Base-by-base conservation (phyloP, 192 early-diverging fungal genomes). In the Coemansia sp. region DNA sequence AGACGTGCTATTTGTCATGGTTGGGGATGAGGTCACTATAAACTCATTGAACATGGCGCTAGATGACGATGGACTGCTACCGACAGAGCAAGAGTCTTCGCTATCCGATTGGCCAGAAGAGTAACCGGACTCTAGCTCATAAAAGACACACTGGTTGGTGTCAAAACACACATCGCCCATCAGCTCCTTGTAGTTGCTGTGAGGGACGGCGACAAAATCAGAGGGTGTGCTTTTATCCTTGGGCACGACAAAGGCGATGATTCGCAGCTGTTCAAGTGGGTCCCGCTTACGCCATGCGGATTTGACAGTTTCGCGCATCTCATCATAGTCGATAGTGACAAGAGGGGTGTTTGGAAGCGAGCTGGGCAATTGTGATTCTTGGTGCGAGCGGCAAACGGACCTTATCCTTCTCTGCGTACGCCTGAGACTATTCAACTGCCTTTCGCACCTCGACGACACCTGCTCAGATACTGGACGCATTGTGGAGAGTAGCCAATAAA, bases 221-320 rank as follows among this genome's bases (percentile, higher is more conserved):
- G 59, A 22, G 16, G 65, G 65, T 11, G 24, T n/a, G 3, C 44
- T 9, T 24, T 69, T 63, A 40, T 58, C 52, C 10, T 65, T 49
- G 12, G 75, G 75, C 2, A 78, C 55, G 20, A 69, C 40, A 66
- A 76, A 76, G 3, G 53, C 69, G 24, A 76, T 53, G 12, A 71
- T 70, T 52, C 67, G 67, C 10, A 67, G 29, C 12, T 49, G 50
- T 6, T 76, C 69, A 7, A 30, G 10, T 2, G 74, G 68, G 5
- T 63, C 39, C 15, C 62, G 50, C 29, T 76, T 76, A 16, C 74
- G 64, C 74, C 74, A 76, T 0, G 70, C 20, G 1, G 74, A 76
- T 53, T 65, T 61, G 3, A 76, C 74, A 11, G 64, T 68, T 32
- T 76, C 74, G 0, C 74, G 74, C n/a, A 76, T 55, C 29, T 76